Evolutionary conservation across 345 rosid genomes (phyloP).

Genomic region (Sapria himalayana): DNA sequence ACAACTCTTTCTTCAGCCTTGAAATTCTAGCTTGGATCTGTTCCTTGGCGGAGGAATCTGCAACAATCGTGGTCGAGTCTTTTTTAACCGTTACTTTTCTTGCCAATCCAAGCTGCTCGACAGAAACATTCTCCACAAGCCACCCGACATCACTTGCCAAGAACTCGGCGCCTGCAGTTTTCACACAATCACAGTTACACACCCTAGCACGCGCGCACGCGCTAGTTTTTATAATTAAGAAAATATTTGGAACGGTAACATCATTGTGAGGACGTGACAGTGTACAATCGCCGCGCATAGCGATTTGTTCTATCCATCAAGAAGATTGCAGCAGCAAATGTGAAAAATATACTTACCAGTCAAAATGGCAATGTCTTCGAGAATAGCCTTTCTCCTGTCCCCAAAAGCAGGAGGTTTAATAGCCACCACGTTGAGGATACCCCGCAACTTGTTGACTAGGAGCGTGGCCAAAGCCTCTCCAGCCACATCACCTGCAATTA

Average conservation of each 20-base stretch:
- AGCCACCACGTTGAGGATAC: constrained; percentile 80
- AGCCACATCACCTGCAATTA: constrained; percentile 85
- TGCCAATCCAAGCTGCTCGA: constrained; percentile 80
- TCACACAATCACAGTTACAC: no score
- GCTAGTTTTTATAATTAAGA: no score
- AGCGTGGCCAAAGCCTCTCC: constrained; percentile 96
- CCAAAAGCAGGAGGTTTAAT: constrained; percentile 95
- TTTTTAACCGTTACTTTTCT: constrained; percentile 63
- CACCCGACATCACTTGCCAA: constrained; percentile 73
- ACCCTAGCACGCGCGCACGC: no score
- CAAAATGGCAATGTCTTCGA: constrained; percentile 83
- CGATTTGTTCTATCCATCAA: no score
- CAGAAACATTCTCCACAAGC: constrained; percentile 42
- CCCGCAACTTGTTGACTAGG: constrained; percentile 87
- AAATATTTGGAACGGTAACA: no score
- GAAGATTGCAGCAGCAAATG: no score
- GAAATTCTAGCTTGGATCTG: constrained; percentile 65
- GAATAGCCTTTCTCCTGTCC: constrained; percentile 92
- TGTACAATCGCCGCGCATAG: no score
- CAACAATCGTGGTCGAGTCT: constrained; percentile 74
- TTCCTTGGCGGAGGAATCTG: constrained; percentile 88
- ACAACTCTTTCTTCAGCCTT: constrained; percentile 66
- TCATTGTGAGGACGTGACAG: no score
- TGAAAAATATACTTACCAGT: constrained; percentile 35
- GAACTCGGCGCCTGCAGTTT: constrained; percentile 61